Conservation (phyloP, 73 alveolate species). For the Breviolum minutum region DNA sequence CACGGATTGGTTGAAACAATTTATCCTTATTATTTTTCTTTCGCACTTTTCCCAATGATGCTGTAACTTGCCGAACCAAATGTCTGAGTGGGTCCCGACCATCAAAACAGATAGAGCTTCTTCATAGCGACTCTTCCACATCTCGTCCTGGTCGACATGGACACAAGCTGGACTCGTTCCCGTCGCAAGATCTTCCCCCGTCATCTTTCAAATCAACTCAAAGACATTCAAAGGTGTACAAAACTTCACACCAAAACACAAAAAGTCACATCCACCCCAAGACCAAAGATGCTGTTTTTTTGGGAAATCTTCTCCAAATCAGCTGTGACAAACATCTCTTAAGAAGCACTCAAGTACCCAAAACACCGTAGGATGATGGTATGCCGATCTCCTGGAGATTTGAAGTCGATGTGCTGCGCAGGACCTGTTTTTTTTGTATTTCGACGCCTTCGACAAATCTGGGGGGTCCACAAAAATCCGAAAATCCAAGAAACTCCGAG, state of each 20-base stretch:
- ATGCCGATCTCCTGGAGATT: not conserved
- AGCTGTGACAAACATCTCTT: not conserved
- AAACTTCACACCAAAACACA: not conserved
- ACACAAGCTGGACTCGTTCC: too few relatives aligned
- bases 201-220: not conserved
- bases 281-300: not conserved
- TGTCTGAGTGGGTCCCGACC: not conserved
- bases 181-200: too few relatives aligned
- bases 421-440: not conserved
- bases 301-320: not conserved
- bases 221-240: not conserved
- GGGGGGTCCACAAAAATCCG: not conserved
- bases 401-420: not conserved
- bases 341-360: not conserved
- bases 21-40: not conserved
- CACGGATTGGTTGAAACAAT: not conserved
- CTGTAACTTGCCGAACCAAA: too few relatives aligned
- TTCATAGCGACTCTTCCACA: conserved; percentile 21
- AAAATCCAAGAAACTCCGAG: too few relatives aligned
- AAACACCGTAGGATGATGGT: not conserved
- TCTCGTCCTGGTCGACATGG: not conserved
- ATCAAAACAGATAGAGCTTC: conserved; percentile 10
- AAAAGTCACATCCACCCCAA: not conserved
- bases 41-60: not conserved
- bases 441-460: not conserved